A percentile compares a stretch with the other conserved stretches of the same genome.
phyloP scores from a whole-genome alignment of 805 yeast species.

The Candida ipomoeae region DNA sequence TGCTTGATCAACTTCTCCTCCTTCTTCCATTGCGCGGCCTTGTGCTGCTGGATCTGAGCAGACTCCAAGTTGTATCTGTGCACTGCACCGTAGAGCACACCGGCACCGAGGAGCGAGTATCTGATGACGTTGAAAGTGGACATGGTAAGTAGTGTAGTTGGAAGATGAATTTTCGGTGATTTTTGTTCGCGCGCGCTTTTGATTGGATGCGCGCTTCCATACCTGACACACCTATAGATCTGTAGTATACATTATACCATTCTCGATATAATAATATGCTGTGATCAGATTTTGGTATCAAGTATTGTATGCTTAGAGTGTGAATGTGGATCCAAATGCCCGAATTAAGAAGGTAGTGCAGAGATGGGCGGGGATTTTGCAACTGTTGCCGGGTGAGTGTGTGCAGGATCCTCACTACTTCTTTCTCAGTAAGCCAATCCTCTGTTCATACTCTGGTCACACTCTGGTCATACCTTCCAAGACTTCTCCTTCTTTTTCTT shows the following conservation, averaged over 20 bases:
- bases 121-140: conserved; percentile 68
- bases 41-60: conserved; percentile 55
- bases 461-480: no score
- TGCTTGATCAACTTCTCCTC: conserved; percentile 74
- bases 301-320: no score
- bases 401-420: no score
- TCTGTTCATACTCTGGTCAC: no score
- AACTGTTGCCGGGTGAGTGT: no score
- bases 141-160: conserved; percentile 18
- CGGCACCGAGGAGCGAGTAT: conserved; percentile 87
- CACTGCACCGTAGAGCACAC: conserved; percentile 82
- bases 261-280: not conserved
- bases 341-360: no score
- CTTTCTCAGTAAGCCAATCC: no score
- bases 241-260: no score
- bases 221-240: not conserved
- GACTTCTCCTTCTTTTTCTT: no score
- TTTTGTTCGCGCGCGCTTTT: conserved; percentile 9
- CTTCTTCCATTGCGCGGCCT: conserved; percentile 53
- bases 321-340: no score
- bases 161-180: conserved; percentile 2
- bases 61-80: conserved; percentile 70
- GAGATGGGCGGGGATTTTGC: no score
- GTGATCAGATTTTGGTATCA: not conserved
- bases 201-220: conserved; percentile 12